Evolutionary conservation across 768 basidiomycete genomes (phyloP).

Genomic region (Suillus luteus): DNA sequence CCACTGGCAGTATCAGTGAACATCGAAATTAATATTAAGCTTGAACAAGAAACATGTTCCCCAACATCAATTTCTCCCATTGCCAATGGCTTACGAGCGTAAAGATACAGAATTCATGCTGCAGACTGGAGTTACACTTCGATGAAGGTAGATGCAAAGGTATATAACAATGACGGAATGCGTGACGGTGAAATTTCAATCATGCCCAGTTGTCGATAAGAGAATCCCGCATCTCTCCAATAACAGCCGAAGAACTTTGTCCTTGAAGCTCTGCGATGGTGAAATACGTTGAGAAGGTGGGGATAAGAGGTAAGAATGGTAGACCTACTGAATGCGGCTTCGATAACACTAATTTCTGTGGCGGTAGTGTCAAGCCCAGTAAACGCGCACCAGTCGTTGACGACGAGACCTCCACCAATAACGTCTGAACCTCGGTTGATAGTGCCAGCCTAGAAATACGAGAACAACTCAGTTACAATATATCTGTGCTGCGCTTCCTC

Average conservation of each 20-base stretch:
- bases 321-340: slow-evolving; percentile 91
- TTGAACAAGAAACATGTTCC: too few species aligned
- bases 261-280: slow-evolving; percentile 75
- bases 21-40: background rate
- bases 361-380: slow-evolving; percentile 99
- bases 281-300: slow-evolving; percentile 12
- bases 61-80: background rate
- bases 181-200: slow-evolving; percentile 17
- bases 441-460: slow-evolving; percentile 76
- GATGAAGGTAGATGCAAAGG: slow-evolving; percentile 7
- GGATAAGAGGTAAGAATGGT: slow-evolving; percentile 6
- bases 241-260: slow-evolving; percentile 76
- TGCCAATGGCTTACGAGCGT: slow-evolving; percentile 1
- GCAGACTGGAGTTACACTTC: background rate
- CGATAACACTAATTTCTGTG: slow-evolving; percentile 97
- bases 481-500: background rate
- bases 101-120: slow-evolving; percentile 5
- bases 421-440: slow-evolving; percentile 99
- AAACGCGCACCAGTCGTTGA: slow-evolving; percentile 99
- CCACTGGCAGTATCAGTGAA: background rate
- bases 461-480: slow-evolving; percentile 13
- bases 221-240: slow-evolving; percentile 90
- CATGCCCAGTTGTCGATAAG: slow-evolving; percentile 93
- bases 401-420: slow-evolving; percentile 94
- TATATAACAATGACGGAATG: background rate